These are phyloP conservation scores for Rhizopus sp. DNA, from an alignment of 371 early-diverging fungal species.

Conservation along the genomic window DNA sequence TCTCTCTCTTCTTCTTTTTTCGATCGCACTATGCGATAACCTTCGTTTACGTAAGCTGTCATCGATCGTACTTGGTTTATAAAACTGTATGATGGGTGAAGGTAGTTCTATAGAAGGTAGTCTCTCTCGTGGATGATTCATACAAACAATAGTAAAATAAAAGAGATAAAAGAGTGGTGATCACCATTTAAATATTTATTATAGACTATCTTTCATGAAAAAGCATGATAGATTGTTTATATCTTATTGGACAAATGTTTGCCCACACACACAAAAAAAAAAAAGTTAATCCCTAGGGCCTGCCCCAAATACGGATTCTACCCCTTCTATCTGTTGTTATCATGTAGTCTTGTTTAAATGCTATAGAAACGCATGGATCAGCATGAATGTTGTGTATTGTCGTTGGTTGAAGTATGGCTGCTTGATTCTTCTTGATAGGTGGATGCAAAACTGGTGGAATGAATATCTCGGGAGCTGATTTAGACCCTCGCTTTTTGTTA, in stretches of 20 bases:
- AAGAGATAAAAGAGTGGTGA: neutral
- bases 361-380: conserved; percentile 58
- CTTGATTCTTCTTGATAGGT: conserved; percentile 70
- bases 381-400: conserved; percentile 70
- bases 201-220: neutral
- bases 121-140: neutral
- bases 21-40: conserved; percentile 70
- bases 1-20: conserved; percentile 68
- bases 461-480: neutral
- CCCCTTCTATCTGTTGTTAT: conserved; percentile 87
- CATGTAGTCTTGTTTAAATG: conserved; percentile 61
- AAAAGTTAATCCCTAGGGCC: conserved; percentile 22
- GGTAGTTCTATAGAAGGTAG: neutral
- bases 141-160: neutral
- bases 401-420: conserved; percentile 80
- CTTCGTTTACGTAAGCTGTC: conserved; percentile 32
- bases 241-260: neutral
- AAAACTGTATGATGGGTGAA: neutral
- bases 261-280: neutral
- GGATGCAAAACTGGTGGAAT: conserved; percentile 51
- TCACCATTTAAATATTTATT: too few species aligned
- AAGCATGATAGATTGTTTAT: neutral
- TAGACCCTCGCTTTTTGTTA: neutral
- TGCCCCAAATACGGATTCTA: conserved; percentile 76
- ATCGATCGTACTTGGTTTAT: neutral